Conservation (phyloP, 2,329 filamentous ascomycete genomes). For the Xylaria sp. region DNA sequence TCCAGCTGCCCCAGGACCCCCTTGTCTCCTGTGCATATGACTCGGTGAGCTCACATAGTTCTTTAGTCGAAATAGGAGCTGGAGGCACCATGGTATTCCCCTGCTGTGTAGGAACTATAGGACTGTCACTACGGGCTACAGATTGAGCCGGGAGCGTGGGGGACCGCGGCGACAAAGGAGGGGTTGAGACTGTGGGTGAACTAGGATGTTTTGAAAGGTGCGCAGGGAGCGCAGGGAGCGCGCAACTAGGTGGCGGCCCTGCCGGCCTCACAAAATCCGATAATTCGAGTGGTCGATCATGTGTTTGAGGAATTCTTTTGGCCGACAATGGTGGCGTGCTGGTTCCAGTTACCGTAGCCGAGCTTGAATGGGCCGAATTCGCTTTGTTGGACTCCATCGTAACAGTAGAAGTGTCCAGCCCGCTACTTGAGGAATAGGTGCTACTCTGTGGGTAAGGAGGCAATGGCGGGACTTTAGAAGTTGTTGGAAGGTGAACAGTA, state of each 20-base stretch:
- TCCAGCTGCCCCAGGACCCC: constrained; percentile 53
- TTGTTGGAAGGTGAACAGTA: constrained; percentile 27
- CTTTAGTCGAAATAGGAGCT: constrained; percentile 42
- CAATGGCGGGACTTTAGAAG: constrained; percentile 23
- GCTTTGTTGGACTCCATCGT: constrained; percentile 45
- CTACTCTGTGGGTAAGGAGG: constrained; percentile 36
- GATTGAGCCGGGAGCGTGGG: constrained; percentile 42
- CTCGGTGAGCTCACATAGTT: constrained; percentile 50
- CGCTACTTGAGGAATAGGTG: constrained; percentile 35
- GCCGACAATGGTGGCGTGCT: constrained; percentile 49
- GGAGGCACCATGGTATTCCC: constrained; percentile 20
- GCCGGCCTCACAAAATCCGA: constrained; percentile 50
- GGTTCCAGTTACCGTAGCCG: constrained; percentile 36
- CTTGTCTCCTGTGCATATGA: constrained; percentile 47
- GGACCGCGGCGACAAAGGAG: constrained; percentile 40
- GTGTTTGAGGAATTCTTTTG: constrained; percentile 51
- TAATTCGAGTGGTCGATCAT: constrained; percentile 53
- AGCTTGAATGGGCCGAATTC: constrained; percentile 38
- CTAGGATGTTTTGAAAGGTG: constrained; percentile 40
- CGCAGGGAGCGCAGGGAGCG: constrained; percentile 56
- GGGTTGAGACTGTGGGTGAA: constrained; percentile 33
- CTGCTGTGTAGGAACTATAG: constrained; percentile 15
- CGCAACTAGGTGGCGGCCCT: constrained; percentile 59
- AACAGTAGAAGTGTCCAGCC: constrained; percentile 30
- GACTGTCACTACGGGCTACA: constrained; percentile 23